A percentile compares a stretch with the other conserved stretches of the same genome.
Conservation (phyloP, 441 rosid genomes). For the Croton laevigatus region DNA sequence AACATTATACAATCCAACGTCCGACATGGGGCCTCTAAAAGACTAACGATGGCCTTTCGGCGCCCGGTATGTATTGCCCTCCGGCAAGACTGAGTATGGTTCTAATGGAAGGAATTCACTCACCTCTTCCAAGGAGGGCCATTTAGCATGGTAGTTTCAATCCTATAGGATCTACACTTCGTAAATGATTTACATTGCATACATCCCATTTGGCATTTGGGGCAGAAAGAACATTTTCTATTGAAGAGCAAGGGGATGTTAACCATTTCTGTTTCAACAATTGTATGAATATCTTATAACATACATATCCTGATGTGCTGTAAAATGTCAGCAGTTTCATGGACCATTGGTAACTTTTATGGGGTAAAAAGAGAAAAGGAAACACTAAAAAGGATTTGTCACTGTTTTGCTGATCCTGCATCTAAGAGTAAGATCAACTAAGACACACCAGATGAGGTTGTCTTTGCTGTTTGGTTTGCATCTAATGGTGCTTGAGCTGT, state of each 20-base stretch:
- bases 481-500: conserved; percentile 33
- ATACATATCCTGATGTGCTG: conserved; percentile 22
- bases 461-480: conserved; percentile 30
- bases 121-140: neutral
- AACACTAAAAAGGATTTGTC: neutral
- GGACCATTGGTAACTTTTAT: conserved; percentile 29
- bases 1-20: too few species aligned
- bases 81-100: too few species aligned
- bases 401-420: conserved; percentile 16
- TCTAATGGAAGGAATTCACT: neutral
- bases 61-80: too few species aligned
- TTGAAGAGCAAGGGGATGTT: conserved; percentile 17
- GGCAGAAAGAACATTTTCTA: conserved; percentile 2
- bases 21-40: too few species aligned
- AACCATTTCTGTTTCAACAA: conserved; percentile 14
- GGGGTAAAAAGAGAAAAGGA: neutral
- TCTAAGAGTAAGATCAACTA: conserved; percentile 24
- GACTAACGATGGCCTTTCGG: too few species aligned
- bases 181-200: conserved; percentile 4
- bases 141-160: neutral
- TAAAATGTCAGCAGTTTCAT: conserved; percentile 28
- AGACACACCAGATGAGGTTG: conserved; percentile 37
- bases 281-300: conserved; percentile 23
- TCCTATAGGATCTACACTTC: neutral
- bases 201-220: neutral